A percentile compares a stretch with the other conserved stretches of the same genome.
phyloP scores from a whole-genome alignment of 768 basidiomycete genomes.

The Leccinum disarticulatum region DNA sequence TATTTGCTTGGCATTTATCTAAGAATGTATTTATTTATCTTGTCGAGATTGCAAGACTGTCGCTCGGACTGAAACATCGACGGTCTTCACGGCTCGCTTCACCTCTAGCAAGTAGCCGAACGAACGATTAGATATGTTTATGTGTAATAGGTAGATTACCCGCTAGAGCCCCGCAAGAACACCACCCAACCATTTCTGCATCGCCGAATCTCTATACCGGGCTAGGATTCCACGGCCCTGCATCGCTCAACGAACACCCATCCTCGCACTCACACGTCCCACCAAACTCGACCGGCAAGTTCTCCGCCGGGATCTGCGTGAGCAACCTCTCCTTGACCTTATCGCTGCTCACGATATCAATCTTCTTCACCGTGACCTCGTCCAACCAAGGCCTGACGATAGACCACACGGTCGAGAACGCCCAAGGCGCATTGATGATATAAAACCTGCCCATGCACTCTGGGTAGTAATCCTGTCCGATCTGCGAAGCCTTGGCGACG shows the following conservation, averaged over 20 bases:
- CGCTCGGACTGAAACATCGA: background rate
- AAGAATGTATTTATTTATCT: background rate
- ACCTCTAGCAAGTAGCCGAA: slow-evolving; percentile 1
- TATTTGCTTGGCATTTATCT: background rate
- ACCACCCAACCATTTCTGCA: background rate
- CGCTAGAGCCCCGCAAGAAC: slow-evolving; percentile 7
- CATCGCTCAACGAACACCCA: slow-evolving; percentile 87
- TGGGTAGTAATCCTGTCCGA: slow-evolving; percentile 91
- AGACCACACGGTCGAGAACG: slow-evolving; percentile 85
- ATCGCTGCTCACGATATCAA: slow-evolving; percentile 77
- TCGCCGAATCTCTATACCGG: slow-evolving; percentile 21
- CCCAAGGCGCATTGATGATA: slow-evolving; percentile 97
- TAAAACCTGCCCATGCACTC: slow-evolving; percentile 98
- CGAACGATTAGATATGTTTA: slow-evolving; percentile 31
- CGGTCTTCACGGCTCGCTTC: background rate
- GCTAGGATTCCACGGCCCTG: slow-evolving; percentile 80
- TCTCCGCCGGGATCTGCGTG: slow-evolving; percentile 80
- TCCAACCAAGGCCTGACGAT: slow-evolving; percentile 94
- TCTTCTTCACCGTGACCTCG: slow-evolving; percentile 92
- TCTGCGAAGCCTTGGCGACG: slow-evolving; percentile 67
- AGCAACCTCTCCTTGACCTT: slow-evolving; percentile 71
- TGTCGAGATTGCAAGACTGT: too few species aligned
- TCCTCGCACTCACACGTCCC: slow-evolving; percentile 75
- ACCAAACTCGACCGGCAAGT: slow-evolving; percentile 83
- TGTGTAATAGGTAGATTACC: slow-evolving; percentile 28